Percentiles rank a stretch among this genome's conserved stretches.
These are phyloP conservation scores for Clausena lansium DNA, from an alignment of 345 rosid genomes.

Conservation along the genomic window DNA sequence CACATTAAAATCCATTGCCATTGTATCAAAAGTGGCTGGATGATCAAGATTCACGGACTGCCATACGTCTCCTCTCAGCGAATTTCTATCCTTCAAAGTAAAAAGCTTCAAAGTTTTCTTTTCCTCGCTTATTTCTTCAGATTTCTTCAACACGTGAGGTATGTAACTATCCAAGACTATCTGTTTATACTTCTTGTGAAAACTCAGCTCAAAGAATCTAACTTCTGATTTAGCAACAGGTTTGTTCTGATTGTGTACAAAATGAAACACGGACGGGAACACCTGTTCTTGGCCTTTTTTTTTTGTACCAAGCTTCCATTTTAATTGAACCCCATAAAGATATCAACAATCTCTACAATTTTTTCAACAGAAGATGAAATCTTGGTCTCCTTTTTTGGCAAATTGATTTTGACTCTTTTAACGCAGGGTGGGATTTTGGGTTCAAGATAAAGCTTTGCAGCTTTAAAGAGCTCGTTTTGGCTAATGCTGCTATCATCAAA, in stretches of 20 bases:
- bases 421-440: no score
- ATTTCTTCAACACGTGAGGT: slow-evolving; percentile 15
- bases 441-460: no score
- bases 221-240: not conserved
- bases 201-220: slow-evolving; percentile 24
- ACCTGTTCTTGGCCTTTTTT: not conserved
- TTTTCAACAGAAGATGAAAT: slow-evolving; percentile 14
- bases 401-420: no score
- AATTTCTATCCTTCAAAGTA: slow-evolving; percentile 20
- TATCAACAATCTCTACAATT: slow-evolving; percentile 15
- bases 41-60: slow-evolving; percentile 31
- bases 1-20: slow-evolving; percentile 26
- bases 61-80: slow-evolving; percentile 18
- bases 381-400: not conserved
- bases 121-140: slow-evolving; percentile 12
- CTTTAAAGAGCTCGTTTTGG: no score
- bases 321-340: slow-evolving; percentile 17
- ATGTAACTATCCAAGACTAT: slow-evolving; percentile 25
- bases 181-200: slow-evolving; percentile 31
- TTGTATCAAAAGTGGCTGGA: slow-evolving; percentile 29
- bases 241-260: no score
- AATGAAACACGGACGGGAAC: no score
- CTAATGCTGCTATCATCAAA: no score
- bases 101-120: slow-evolving; percentile 27
- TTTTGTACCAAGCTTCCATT: slow-evolving; percentile 23